These are phyloP conservation scores for Hysterangium stoloniferum DNA, from an alignment of 768 basidiomycete genomes.

Conservation along the genomic window DNA sequence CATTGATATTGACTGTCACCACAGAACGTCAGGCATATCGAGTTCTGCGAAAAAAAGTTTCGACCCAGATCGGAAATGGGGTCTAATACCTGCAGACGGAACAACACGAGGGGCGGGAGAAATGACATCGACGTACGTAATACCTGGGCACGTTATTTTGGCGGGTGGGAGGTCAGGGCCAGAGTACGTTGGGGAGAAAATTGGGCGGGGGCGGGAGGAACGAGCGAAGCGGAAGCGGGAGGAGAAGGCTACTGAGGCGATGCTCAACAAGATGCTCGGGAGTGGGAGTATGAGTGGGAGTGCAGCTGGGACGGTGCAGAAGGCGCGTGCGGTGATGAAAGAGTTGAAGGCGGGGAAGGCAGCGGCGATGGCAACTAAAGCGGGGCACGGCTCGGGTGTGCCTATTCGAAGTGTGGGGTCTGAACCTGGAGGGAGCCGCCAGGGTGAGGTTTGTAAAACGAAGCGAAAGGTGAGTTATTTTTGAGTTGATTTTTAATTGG, in stretches of 20 bases:
- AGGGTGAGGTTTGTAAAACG: slow-evolving; percentile 29
- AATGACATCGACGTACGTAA: slow-evolving; percentile 54
- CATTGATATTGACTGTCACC: neutral
- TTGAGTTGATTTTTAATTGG: neutral
- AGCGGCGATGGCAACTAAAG: slow-evolving; percentile 14
- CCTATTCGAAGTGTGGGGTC: slow-evolving; percentile 71
- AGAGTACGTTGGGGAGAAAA: slow-evolving; percentile 55
- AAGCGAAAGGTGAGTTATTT: slow-evolving; percentile 53
- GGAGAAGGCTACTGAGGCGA: slow-evolving; percentile 51
- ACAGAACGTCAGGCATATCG: slow-evolving; percentile 70
- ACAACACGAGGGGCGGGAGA: slow-evolving; percentile 27
- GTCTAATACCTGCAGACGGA: slow-evolving; percentile 48
- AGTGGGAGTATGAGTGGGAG: slow-evolving; percentile 41
- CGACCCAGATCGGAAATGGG: slow-evolving; percentile 70
- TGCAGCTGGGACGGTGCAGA: slow-evolving; percentile 26
- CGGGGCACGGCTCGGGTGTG: slow-evolving; percentile 35
- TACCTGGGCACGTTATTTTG: slow-evolving; percentile 70
- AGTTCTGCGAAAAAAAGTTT: slow-evolving; percentile 39
- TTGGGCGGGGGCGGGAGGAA: slow-evolving; percentile 77
- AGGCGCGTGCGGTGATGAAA: slow-evolving; percentile 15
- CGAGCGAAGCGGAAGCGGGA: slow-evolving; percentile 57
- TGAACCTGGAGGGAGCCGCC: slow-evolving; percentile 57
- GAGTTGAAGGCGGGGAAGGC: slow-evolving; percentile 14
- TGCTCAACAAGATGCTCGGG: slow-evolving; percentile 51
- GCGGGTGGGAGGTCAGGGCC: slow-evolving; percentile 30